Percentiles rank a stretch among this genome's conserved stretches.
Conservation (phyloP, 257 asterid species). For the Nicotiana attenuata region DNA sequence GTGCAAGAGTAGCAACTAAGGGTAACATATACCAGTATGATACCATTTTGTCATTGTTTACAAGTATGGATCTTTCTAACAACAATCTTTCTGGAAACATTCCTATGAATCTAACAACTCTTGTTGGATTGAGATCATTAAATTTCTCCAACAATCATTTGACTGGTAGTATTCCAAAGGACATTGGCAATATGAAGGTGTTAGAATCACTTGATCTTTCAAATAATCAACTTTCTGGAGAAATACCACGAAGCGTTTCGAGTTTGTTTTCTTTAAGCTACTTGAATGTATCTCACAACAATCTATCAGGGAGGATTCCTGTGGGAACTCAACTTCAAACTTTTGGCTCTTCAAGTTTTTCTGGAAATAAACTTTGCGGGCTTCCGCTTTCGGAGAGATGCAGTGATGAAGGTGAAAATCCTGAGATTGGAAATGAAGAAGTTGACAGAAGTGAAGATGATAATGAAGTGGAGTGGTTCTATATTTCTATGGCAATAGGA, state of each 20-base stretch:
- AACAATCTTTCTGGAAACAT: slow-evolving; percentile 28
- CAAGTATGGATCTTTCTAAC: slow-evolving; percentile 21
- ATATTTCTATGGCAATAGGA: slow-evolving; percentile 20
- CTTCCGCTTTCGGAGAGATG: background rate
- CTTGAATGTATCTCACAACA: slow-evolving; percentile 21
- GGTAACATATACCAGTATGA: slow-evolving; percentile 9
- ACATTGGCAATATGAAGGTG: slow-evolving; percentile 18
- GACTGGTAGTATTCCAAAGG: slow-evolving; percentile 26
- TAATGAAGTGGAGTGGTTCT: slow-evolving; percentile 18
- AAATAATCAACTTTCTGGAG: slow-evolving; percentile 18
- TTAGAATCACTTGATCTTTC: slow-evolving; percentile 25
- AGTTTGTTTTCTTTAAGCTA: slow-evolving; percentile 3
- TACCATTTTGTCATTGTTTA: slow-evolving; percentile 19
- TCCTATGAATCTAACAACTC: slow-evolving; percentile 24
- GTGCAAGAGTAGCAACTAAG: slow-evolving; percentile 23
- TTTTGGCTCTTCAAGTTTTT: slow-evolving; percentile 4
- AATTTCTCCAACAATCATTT: slow-evolving; percentile 30
- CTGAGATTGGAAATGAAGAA: background rate
- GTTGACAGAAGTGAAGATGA: background rate
- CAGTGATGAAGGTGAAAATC: background rate
- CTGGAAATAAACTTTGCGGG: background rate
- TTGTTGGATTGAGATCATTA: slow-evolving; percentile 21
- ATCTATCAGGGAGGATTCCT: slow-evolving; percentile 19
- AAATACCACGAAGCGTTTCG: slow-evolving; percentile 8
- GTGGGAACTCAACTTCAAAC: slow-evolving; percentile 19